Base-by-base conservation (phyloP, 2,329 filamentous ascomycete genomes). In the Fusarium oligoseptatum region DNA sequence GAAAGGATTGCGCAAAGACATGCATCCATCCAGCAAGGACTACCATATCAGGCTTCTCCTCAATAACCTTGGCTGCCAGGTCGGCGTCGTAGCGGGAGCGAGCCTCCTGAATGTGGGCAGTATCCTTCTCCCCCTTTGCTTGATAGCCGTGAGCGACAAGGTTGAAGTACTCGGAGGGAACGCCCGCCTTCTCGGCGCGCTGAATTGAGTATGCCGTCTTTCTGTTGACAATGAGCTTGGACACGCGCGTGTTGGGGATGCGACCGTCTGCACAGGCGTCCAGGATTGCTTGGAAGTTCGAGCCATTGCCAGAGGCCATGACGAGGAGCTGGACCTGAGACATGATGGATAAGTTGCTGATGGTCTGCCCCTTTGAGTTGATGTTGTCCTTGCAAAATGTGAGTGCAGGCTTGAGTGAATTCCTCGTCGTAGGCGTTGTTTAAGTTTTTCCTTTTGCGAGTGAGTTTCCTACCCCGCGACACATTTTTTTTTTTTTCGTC, bases 21-120 rank as follows among this genome's bases (percentile, higher is more conserved):
- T 96, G 92, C 94, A 97, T 97, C 88, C 94, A 97, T 5, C 95
- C 95, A 2, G 93, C 92, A 76, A 95, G 93, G 8, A 96, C 92
- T 57, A 97, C 90, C 64, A 97, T 83, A 64, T 95, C 89, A 0
- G 94, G 94, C 67, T 83, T 83, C 72, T 92, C 89, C 4, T 83
- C 75, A 27, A 96, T 85, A 63, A 97, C 88, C 70, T 92, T 86
- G 48, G 87, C 82, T 0, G 94, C 93, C 71, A 97, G 86, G 52
- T 93, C 93, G 15, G 90, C 89, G 81, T 97, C 95, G 82, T 97
- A 97, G 67, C 97, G 63, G 22, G 66, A 41, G 5, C 94, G 89
- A 2, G 91, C 92, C 50, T 89, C 87, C 14, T 84, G 77, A 81
- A 91, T 71, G 83, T 84, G 81, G 20, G 77, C 75, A n/a, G 88